Evolutionary conservation across 2,329 filamentous ascomycete species (phyloP), one percentile per base, ranked within the genome.

Genomic region (Tolypocladium sp.): DNA sequence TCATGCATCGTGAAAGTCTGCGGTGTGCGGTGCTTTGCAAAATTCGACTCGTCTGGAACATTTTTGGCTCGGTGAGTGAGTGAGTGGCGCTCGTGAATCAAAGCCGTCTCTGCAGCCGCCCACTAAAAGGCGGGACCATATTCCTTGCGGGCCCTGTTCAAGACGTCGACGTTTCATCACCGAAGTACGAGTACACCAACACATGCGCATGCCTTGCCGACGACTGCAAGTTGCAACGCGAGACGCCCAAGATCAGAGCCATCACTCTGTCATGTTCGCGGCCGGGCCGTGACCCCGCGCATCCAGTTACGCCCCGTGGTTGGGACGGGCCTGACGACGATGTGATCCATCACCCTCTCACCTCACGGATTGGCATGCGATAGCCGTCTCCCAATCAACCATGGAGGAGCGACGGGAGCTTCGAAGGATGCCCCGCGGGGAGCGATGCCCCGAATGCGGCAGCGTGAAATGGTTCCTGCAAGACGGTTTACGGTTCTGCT

Each of bases 401-500:
- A 82, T 79, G 76, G 68, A 76, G 61, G 69, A 73, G 61, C 64
- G 74, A 46, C 71, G 72, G 46, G 74, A 79, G 55, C 74, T 81
- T 63, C 78, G 78, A 62, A 77, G 75, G 54, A 82, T 85, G 64
- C 77, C 77, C n/a, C 70, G 69, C 27, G 80, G 79, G 38, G 79
- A 85, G 65, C 74, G 77, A 53, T 85, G 83, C 64, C 78, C 82
- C 41, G 80, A 83, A 67, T 96, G 91, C 70, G 87, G 88, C 61
- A 88, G 89, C 57, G 81, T 80, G 49, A 82, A 82, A 62, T 91
- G 88, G 75, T 89, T 90, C 68, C 77, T 87, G 38, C 86, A 92
- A 64, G 89, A 89, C 72, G 90, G 91, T 4, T 82, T 87, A 60
- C 84, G 87, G 62, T 95, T 90, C 71, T 96, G 91, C 73, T 81